These are phyloP conservation scores for Termitomyces sp. DNA, from an alignment of 768 basidiomycete species.

Conservation along the genomic window DNA sequence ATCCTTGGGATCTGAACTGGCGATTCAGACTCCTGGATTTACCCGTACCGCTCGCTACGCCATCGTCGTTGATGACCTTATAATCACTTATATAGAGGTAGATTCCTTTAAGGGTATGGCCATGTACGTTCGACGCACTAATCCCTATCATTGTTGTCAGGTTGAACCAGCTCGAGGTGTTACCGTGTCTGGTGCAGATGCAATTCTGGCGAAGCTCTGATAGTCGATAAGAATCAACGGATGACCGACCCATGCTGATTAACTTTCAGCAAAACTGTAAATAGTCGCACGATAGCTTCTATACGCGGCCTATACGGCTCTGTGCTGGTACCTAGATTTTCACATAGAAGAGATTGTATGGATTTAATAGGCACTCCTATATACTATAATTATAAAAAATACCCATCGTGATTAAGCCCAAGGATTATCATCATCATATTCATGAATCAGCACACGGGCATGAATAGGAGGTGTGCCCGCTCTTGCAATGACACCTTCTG, in stretches of 20 bases:
- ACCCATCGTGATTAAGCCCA: slow-evolving; percentile 39
- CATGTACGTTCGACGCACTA: slow-evolving; percentile 7
- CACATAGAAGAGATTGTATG: not conserved
- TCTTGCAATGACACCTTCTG: slow-evolving; percentile 25
- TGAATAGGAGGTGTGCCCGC: slow-evolving; percentile 42
- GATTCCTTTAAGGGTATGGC: slow-evolving; percentile 14
- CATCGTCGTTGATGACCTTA: slow-evolving; percentile 62
- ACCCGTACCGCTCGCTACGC: slow-evolving; percentile 59
- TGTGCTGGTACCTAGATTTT: not conserved
- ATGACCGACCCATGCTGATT: slow-evolving; percentile 18
- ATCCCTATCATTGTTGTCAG: slow-evolving; percentile 23
- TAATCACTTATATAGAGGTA: slow-evolving; percentile 62
- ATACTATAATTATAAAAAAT: not conserved
- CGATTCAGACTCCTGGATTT: slow-evolving; percentile 49
- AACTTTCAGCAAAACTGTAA: not conserved
- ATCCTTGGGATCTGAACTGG: slow-evolving; percentile 38
- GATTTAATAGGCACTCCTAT: not conserved
- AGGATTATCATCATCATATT: slow-evolving; percentile 48
- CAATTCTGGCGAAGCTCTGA: slow-evolving; percentile 43
- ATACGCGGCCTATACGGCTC: not conserved
- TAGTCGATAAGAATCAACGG: not conserved
- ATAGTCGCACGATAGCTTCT: slow-evolving; percentile 3
- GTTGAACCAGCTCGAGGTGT: slow-evolving; percentile 47
- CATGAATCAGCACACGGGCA: slow-evolving; percentile 27
- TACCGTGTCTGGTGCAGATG: slow-evolving; percentile 53